Percentiles rank a stretch among this genome's conserved stretches.
These are phyloP conservation scores for Glutinoglossum americanum DNA, from an alignment of 495 filamentous ascomycete genomes.

Conservation along the genomic window DNA sequence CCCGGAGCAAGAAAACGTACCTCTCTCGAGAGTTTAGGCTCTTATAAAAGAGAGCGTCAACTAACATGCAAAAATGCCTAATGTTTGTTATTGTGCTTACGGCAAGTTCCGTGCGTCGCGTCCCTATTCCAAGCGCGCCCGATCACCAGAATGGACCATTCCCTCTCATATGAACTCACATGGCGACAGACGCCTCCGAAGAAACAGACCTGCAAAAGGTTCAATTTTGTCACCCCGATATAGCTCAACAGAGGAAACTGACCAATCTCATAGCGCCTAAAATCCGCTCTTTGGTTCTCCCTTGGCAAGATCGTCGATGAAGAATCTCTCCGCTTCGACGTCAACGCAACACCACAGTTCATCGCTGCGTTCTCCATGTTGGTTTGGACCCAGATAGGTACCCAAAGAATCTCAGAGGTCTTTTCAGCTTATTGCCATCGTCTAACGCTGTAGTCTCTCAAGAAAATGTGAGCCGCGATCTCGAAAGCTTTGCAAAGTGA, in stretches of 20 bases:
- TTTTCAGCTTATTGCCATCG: not conserved
- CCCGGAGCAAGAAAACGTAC: too few species aligned
- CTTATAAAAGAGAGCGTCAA: too few species aligned
- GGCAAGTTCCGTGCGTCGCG: too few species aligned
- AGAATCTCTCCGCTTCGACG: conserved; percentile 49
- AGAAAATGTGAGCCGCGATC: conserved; percentile 56
- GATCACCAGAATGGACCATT: too few species aligned
- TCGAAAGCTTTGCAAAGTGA: conserved; percentile 61
- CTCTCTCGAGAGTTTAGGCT: too few species aligned
- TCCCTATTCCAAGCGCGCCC: too few species aligned
- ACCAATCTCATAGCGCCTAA: conserved; percentile 41
- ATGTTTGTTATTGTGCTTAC: too few species aligned
- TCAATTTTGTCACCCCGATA: not conserved
- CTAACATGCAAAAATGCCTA: too few species aligned
- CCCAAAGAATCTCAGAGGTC: not conserved
- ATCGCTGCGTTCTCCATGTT: conserved; percentile 82
- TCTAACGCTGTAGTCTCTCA: not conserved
- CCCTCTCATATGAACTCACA: conserved; percentile 12
- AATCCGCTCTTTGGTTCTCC: conserved; percentile 81
- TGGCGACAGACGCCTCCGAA: not conserved
- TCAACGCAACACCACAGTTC: conserved; percentile 87
- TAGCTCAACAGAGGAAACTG: not conserved
- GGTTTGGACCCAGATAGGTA: conserved; percentile 79
- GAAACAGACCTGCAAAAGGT: not conserved
- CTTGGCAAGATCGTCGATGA: conserved; percentile 82